phyloP scores from a whole-genome alignment of 495 filamentous ascomycete species.

The Coniosporium apollinis region DNA sequence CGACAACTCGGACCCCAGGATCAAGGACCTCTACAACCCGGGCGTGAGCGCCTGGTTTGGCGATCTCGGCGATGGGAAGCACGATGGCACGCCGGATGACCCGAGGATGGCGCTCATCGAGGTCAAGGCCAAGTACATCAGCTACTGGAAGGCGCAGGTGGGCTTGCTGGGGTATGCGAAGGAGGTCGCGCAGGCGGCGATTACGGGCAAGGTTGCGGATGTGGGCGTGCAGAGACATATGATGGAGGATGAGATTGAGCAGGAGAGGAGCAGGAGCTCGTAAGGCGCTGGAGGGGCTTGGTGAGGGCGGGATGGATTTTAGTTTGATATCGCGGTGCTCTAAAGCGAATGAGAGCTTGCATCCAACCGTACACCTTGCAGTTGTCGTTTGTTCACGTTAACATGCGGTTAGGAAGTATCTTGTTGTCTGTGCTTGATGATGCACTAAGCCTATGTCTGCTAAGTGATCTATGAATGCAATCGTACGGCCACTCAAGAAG shows the following conservation, averaged over 20 bases:
- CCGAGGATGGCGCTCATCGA: conserved; percentile 26
- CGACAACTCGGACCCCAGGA: conserved; percentile 22
- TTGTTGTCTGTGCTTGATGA: too few species aligned
- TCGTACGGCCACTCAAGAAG: too few species aligned
- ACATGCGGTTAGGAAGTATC: too few species aligned
- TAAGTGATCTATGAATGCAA: too few species aligned
- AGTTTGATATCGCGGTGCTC: too few species aligned
- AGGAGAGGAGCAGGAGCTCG: too few species aligned
- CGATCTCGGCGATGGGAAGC: conserved; percentile 27
- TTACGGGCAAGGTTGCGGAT: conserved; percentile 17
- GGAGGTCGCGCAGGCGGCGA: conserved; percentile 15
- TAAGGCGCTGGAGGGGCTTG: too few species aligned
- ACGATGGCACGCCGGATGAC: conserved; percentile 23
- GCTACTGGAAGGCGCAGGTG: conserved; percentile 17
- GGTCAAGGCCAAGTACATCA: conserved; percentile 20
- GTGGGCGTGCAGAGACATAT: conserved; percentile 18
- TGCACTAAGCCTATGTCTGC: too few species aligned
- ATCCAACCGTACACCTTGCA: too few species aligned
- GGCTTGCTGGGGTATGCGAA: conserved; percentile 13
- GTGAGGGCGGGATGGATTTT: too few species aligned
- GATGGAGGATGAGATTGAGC: conserved; percentile 15
- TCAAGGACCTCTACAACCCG: conserved; percentile 25
- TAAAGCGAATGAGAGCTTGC: too few species aligned
- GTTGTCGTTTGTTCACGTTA: too few species aligned
- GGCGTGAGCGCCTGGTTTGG: conserved; percentile 27